A percentile compares a stretch with the other conserved stretches of the same genome.
These are phyloP conservation scores for Skeletonema menzelii DNA, from an alignment of 108 stramenopile species.

Conservation along the genomic window DNA sequence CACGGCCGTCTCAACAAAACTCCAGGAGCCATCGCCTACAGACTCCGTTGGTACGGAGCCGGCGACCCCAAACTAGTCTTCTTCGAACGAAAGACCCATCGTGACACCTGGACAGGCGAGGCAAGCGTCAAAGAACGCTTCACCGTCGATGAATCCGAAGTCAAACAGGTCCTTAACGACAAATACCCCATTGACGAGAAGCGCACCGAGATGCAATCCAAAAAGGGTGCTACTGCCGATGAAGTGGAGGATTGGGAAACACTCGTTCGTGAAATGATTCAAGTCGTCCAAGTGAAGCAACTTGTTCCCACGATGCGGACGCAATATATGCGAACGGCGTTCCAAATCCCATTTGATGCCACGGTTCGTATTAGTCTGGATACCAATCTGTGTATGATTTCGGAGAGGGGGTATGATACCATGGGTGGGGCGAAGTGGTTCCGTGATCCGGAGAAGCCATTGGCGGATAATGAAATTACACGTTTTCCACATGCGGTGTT, in stretches of 20 bases:
- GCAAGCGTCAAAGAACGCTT: constrained; percentile 97
- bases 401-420: constrained; percentile 92
- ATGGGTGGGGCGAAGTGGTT: constrained; percentile 90
- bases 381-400: constrained; percentile 96
- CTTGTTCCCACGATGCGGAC: constrained; percentile 95
- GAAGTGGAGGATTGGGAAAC: constrained; percentile 90
- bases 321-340: constrained; percentile 97
- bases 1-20: constrained; percentile 95
- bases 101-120: constrained; percentile 98
- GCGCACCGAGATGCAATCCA: constrained; percentile 68
- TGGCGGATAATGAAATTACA: constrained; percentile 85
- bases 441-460: constrained; percentile 81
- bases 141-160: constrained; percentile 81
- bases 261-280: constrained; percentile 86
- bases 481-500: constrained; percentile 96
- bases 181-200: constrained; percentile 86
- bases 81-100: constrained; percentile 98
- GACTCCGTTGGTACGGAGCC: constrained; percentile 95
- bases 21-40: constrained; percentile 93
- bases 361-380: constrained; percentile 95
- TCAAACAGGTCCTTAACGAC: constrained; percentile 78
- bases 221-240: constrained; percentile 81
- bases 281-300: constrained; percentile 90
- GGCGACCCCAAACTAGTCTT: constrained; percentile 88
- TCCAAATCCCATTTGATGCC: constrained; percentile 96